phyloP scores from a whole-genome alignment of 805 yeast genomes.

The Hanseniaspora clermontiae region DNA sequence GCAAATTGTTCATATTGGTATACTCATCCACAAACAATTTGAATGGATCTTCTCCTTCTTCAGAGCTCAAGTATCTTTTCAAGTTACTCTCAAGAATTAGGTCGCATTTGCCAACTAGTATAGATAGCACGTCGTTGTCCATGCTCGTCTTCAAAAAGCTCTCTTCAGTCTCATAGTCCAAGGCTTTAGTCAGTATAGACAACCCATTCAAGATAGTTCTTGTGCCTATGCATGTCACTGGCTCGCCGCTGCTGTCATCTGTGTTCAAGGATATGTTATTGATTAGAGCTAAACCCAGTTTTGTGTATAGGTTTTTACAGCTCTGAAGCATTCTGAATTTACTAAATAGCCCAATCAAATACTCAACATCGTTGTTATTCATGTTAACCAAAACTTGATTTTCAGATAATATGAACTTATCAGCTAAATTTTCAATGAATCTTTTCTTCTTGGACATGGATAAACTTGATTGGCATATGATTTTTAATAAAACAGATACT shows the following conservation, averaged over 20 bases:
- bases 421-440: neutral
- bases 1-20: conserved; percentile 3
- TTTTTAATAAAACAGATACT: neutral
- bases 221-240: neutral
- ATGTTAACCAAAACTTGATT: neutral
- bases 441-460: neutral
- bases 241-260: neutral
- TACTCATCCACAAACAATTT: neutral
- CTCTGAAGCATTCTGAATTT: conserved; percentile 5
- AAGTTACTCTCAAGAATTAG: conserved; percentile 4
- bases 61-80: neutral
- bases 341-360: conserved; percentile 3
- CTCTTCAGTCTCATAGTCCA: conserved; percentile 2
- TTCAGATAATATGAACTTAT: neutral
- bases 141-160: neutral
- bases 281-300: conserved; percentile 4
- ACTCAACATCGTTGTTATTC: conserved; percentile 11
- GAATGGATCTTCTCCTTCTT: neutral
- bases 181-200: conserved; percentile 1
- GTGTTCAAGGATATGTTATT: neutral
- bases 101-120: neutral
- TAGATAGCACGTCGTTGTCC: neutral
- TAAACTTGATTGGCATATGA: neutral
- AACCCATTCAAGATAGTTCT: conserved; percentile 6
- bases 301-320: neutral